Base-by-base conservation (phyloP, 176 grass and related monocot genomes). In the Musa troglodytarum region DNA sequence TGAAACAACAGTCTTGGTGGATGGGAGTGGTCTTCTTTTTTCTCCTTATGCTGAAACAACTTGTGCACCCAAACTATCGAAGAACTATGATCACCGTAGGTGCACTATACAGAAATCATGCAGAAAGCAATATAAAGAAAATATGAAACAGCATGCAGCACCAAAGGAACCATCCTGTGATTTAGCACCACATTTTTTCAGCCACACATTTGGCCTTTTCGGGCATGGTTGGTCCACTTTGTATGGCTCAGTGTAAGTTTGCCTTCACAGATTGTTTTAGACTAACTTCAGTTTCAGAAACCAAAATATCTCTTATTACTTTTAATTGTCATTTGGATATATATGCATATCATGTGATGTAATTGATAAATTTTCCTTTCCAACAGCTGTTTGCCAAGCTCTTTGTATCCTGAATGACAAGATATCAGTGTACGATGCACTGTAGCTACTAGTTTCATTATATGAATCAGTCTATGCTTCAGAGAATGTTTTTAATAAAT, bases 131-230 rank as follows among this genome's bases (percentile, higher is more conserved):
- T 62, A 62, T 62, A 62, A 51, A 70, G 66, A 68, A 49, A 15
- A 70, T 70, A 17, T 20, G 43, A 24, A 70, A 50, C 16, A 50
- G 5, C 19, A 50, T 70, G 68, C 43, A 50, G 68, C 68, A 70
- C 68, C 43, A 9, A 28, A 34, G 50, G 68, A 15, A 70, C 49
- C 15, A n/a, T 70, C 15, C 68, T 52, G 68, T 70, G 16, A 50
- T 70, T n/a, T 70, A 9, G n/a, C 58, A 62, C 58, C 58, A 62
- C 19, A 62, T n/a, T 62, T 62, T 62, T n/a, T 8, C 58, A 62
- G 17, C 58, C 58, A 62, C n/a, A 62, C 17, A 62, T 19, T 17
- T 62, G 58, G 17, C 19, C 17, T 62, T 20, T 62, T 8, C 14
- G 1, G 8, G n/a, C 2, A 62, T 62, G 58, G 58, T 20, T 19